Percentiles rank a stretch among this genome's conserved stretches.
Conservation (phyloP, 306 rosid genomes). For the Acmispon strigosus region DNA sequence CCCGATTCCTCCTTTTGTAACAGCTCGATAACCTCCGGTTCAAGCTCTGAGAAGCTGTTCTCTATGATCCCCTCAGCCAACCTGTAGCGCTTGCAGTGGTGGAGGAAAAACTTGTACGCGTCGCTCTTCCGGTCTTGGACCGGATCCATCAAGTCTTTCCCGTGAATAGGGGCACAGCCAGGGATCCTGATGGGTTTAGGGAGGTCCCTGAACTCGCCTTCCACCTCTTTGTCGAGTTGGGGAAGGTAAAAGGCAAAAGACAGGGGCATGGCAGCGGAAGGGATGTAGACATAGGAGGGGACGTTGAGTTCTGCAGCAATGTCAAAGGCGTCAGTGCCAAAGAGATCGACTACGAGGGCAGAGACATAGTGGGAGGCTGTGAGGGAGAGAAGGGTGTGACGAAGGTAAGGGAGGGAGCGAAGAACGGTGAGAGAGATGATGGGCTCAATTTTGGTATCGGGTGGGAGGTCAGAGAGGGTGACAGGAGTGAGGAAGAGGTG, state of each 20-base stretch:
- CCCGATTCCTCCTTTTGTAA: conserved; percentile 26
- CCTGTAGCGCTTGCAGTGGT: conserved; percentile 33
- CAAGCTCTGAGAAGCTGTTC: conserved; percentile 53
- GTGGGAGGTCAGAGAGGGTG: not conserved
- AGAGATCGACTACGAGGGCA: conserved; percentile 48
- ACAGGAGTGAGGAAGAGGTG: conserved; percentile 20
- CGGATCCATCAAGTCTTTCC: conserved; percentile 46
- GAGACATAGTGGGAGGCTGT: not conserved
- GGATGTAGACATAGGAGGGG: conserved; percentile 38
- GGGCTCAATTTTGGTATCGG: not conserved
- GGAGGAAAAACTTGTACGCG: conserved; percentile 39
- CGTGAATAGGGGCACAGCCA: conserved; percentile 50
- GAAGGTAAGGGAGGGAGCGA: conserved; percentile 25
- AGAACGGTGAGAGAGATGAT: conserved; percentile 13
- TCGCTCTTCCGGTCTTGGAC: conserved; percentile 53
- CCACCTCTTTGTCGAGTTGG: conserved; percentile 30
- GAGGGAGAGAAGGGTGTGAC: not conserved
- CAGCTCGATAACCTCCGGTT: conserved; percentile 32
- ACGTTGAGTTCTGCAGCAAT: conserved; percentile 34
- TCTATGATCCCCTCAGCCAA: conserved; percentile 47
- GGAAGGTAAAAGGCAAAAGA: conserved; percentile 34
- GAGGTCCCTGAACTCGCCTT: conserved; percentile 42
- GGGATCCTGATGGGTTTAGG: conserved; percentile 48
- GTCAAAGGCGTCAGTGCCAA: conserved; percentile 55
- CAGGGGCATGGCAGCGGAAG: conserved; percentile 38